Base-by-base conservation (phyloP, 371 early-diverging fungal species). In the Mortierella sp. region DNA sequence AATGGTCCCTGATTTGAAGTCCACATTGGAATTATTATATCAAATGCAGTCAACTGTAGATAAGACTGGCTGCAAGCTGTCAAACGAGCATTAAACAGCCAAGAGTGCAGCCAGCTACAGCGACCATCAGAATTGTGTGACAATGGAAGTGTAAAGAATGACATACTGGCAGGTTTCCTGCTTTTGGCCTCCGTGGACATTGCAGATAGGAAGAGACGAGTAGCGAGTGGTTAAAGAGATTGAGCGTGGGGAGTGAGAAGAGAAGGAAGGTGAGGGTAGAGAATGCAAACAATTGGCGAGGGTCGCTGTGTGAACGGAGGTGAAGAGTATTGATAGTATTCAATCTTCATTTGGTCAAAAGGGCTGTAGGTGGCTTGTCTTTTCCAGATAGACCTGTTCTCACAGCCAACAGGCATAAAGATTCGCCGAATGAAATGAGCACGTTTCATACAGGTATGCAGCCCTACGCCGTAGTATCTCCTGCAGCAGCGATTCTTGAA, bases 111-210 rank as follows among this genome's bases (percentile, higher is more conserved):
- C 12, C 45, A 45, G 45, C 45, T 16, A 45, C 45, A 51, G 9
- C n/a, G n/a, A 8, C 51, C 51, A 51, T n/a, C 18, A 59, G 59
- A 59, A 11, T 45, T 16, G 12, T 8, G 8, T 8, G 12, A 40
- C 8, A 9, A 40, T 40, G 45, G 18, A 16, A 51, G n/a, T 9
- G 18, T 51, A n/a, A 18, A 22, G 43, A 9, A n/a, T 30, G 40
- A 70, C 64, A 20, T 79, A 84, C 84, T 84, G 54, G 76, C 75
- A 37, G 84, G 84, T 66, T 84, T 84, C 77, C 80, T 79, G 70
- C 72, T 78, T 62, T 84, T 84, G 18, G 68, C 55, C 40, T 78
- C 79, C 14, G 73, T 52, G 14, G 76, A 57, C 80, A 79, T 76
- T 75, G 54, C 54, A 47, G 40, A 37, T 37, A 72, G 68, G 9